Percentiles rank a stretch among this genome's conserved stretches.
Conservation (phyloP, 2,329 filamentous ascomycete species). For the Cercospora janseana region DNA sequence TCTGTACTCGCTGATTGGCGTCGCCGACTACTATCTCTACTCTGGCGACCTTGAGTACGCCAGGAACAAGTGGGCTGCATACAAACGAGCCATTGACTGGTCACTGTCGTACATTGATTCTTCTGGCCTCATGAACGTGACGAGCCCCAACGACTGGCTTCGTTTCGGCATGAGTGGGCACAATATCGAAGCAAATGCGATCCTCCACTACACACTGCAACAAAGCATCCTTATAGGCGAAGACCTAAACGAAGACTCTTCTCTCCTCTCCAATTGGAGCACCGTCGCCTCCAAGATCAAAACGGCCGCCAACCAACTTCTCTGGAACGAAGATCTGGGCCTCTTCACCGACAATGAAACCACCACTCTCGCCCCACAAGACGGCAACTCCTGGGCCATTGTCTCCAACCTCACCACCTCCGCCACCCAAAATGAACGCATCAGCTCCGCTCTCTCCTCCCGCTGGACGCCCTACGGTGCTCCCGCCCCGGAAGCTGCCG, state of each 20-base stretch:
- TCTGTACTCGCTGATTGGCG: slow-evolving; percentile 49
- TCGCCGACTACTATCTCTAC: slow-evolving; percentile 45
- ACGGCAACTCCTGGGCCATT: slow-evolving; percentile 47
- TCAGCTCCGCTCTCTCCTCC: slow-evolving; percentile 37
- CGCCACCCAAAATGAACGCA: slow-evolving; percentile 32
- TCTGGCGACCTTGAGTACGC: slow-evolving; percentile 44
- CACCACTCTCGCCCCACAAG: slow-evolving; percentile 49
- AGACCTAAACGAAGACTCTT: slow-evolving; percentile 46
- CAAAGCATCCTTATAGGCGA: slow-evolving; percentile 54
- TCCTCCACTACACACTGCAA: slow-evolving; percentile 52
- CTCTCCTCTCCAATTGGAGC: slow-evolving; percentile 36
- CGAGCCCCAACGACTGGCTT: slow-evolving; percentile 48
- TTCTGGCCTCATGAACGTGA: slow-evolving; percentile 49
- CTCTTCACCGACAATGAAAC: slow-evolving; percentile 39
- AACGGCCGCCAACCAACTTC: slow-evolving; percentile 52
- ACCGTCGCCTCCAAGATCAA: slow-evolving; percentile 45
- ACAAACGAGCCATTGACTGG: slow-evolving; percentile 46
- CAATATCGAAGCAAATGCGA: slow-evolving; percentile 49
- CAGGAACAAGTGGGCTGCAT: slow-evolving; percentile 44
- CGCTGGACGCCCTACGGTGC: slow-evolving; percentile 49
- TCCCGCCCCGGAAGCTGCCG: slow-evolving; percentile 48
- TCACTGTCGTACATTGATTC: slow-evolving; percentile 46
- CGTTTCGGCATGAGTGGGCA: slow-evolving; percentile 53
- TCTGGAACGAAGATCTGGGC: slow-evolving; percentile 32
- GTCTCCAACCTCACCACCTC: slow-evolving; percentile 41